Conservation (phyloP, 2,329 filamentous ascomycete species). For the Trichophyton equinum region DNA sequence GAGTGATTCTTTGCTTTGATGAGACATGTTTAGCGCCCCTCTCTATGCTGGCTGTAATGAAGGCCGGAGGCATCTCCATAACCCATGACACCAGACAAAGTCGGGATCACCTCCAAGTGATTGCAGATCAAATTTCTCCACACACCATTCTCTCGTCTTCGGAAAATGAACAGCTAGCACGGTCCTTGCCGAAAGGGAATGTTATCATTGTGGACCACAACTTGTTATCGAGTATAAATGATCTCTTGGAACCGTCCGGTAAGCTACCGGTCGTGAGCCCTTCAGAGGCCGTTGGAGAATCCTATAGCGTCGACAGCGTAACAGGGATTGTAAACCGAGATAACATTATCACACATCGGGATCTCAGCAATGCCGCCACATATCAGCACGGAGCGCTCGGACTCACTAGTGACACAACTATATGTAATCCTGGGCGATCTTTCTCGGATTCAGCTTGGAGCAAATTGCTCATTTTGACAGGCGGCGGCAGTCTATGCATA, state of each 20-base stretch:
- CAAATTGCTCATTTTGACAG: conserved; percentile 58
- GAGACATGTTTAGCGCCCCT: conserved; percentile 25
- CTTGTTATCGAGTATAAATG: conserved; percentile 10
- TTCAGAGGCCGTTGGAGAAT: conserved; percentile 38
- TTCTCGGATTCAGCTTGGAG: conserved; percentile 49
- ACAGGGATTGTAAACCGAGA: conserved; percentile 40
- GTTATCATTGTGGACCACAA: conserved; percentile 7
- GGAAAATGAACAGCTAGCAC: conserved; percentile 8
- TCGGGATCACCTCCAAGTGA: conserved; percentile 22
- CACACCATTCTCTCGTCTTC: conserved; percentile 13
- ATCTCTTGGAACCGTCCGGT: neutral
- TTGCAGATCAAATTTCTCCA: conserved; percentile 12
- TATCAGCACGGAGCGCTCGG: conserved; percentile 42
- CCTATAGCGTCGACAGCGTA: conserved; percentile 46
- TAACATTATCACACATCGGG: conserved; percentile 48
- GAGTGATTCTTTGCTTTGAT: conserved; percentile 31
- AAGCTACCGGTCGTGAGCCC: conserved; percentile 7
- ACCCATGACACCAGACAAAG: conserved; percentile 19
- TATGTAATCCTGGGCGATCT: conserved; percentile 38
- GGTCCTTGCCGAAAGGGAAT: conserved; percentile 1
- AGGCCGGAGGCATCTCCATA: conserved; percentile 20
- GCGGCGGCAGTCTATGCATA: conserved; percentile 49
- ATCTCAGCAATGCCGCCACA: conserved; percentile 45
- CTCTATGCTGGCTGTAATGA: conserved; percentile 16
- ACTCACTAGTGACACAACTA: conserved; percentile 39